Evolutionary conservation across 73 alveolate genomes (phyloP), one percentile per base, ranked within the genome.

Genomic region (Tetrahymena borealis): DNA sequence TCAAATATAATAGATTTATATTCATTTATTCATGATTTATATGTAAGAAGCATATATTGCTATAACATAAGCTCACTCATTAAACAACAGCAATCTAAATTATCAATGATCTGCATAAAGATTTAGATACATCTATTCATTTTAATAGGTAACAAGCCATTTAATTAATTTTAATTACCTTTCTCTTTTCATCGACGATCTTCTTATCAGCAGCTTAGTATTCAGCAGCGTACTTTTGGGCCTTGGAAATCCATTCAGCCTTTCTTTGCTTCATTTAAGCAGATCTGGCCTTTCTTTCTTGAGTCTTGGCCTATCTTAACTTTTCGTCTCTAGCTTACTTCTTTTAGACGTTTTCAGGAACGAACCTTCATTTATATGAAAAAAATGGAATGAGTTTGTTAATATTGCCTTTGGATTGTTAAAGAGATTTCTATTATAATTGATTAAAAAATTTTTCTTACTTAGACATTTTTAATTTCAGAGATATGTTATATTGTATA

Each of bases 151-250:
- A n/a, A n/a, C 28, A 0, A 24, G 85, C 85, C 28, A 60, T 60
- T 60, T 60, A 35, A 32, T 60, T 2, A 6, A 60, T 60, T 60
- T 60, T 24, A 60, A 42, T 15, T 60, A 60, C 85, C 85, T 93
- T 93, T 38, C 95, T 90, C 91, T 78, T 85, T 40, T 93, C 91
- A 93, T 93, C 95, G 78, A 93, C 40, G 35, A 93, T 79, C 39
- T 78, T 42, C 93, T 93, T 93, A 20, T 93, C 95, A 18, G 79
- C 40, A 37, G 93, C 91, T 38, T 37, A 33, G 78, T 93, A 93
- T 90, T 93, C 95, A 33, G 93, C 93, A 39, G 90, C 95, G 78
- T 85, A 93, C 78, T 90, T 92, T 35, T 93, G 41, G 91, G 95
- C 95, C 77, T 90, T 93, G 93, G 90, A 39, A 38, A 60, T 42